Percentiles rank a stretch among this genome's conserved stretches.
These are phyloP conservation scores for Phytopythium chamaehyphon DNA, from an alignment of 352 stramenopile genomes.

Conservation along the genomic window DNA sequence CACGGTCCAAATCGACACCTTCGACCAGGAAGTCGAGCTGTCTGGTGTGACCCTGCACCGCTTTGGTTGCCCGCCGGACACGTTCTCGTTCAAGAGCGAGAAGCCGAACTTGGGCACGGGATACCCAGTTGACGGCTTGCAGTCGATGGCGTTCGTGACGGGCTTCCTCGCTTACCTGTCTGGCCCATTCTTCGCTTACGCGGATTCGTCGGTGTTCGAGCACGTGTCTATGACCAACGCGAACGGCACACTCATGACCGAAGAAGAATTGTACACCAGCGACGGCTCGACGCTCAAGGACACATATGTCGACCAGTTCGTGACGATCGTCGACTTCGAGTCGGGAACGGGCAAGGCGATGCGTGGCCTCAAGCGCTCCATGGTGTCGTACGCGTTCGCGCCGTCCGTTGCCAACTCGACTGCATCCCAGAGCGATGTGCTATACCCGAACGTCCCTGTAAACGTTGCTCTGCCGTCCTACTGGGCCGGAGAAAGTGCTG, in stretches of 20 bases:
- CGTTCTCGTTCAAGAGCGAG: slow-evolving; percentile 25
- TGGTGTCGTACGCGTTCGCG: slow-evolving; percentile 57
- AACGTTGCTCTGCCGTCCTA: slow-evolving; percentile 12
- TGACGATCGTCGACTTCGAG: slow-evolving; percentile 60
- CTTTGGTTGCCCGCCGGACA: slow-evolving; percentile 32
- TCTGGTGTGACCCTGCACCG: slow-evolving; percentile 43
- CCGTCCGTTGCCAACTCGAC: slow-evolving; percentile 18
- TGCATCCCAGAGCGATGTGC: slow-evolving; percentile 8
- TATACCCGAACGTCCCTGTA: slow-evolving; percentile 8
- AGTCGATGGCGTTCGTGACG: slow-evolving; percentile 57
- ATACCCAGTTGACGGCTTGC: slow-evolving; percentile 58
- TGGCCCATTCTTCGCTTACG: slow-evolving; percentile 59
- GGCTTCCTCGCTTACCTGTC: slow-evolving; percentile 73
- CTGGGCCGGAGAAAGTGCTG: slow-evolving; percentile 11
- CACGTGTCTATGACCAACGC: slow-evolving; percentile 52
- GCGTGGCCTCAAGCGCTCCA: slow-evolving; percentile 55
- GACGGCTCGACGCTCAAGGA: slow-evolving; percentile 33
- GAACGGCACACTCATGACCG: slow-evolving; percentile 39
- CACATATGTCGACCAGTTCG: slow-evolving; percentile 36
- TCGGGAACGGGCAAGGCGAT: slow-evolving; percentile 62
- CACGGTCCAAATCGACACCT: slow-evolving; percentile 43
- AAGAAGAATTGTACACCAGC: slow-evolving; percentile 41
- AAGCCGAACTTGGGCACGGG: slow-evolving; percentile 38
- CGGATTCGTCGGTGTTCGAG: slow-evolving; percentile 36
- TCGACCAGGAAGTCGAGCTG: slow-evolving; percentile 34